Percentiles rank a stretch among this genome's conserved stretches.
Evolutionary conservation across 495 filamentous ascomycete species (phyloP).

Genomic region (Penicillium flavigenum): DNA sequence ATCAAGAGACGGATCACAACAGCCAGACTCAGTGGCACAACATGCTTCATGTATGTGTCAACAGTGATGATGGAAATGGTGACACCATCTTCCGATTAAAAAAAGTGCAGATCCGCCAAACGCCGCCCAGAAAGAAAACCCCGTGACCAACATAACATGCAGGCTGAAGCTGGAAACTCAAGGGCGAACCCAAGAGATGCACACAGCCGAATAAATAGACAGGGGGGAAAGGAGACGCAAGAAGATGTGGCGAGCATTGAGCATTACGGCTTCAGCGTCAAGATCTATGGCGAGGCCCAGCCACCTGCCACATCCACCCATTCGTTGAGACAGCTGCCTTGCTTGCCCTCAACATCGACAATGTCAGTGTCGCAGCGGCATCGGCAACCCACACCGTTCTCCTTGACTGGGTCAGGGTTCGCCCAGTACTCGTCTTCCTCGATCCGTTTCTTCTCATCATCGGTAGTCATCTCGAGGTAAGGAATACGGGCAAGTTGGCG

Average conservation of each 20-base stretch:
- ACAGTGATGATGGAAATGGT: conserved; percentile 43
- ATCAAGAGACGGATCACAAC: conserved; percentile 20
- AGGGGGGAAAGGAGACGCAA: conserved; percentile 34
- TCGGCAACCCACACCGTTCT: conserved; percentile 96
- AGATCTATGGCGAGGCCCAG: conserved; percentile 69
- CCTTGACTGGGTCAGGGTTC: conserved; percentile 75
- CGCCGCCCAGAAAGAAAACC: conserved; percentile 43
- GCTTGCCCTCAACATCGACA: conserved; percentile 94
- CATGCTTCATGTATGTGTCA: conserved; percentile 48
- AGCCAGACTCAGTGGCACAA: conserved; percentile 36
- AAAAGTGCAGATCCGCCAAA: conserved; percentile 48
- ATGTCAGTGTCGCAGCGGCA: conserved; percentile 99
- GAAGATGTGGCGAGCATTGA: conserved; percentile 33
- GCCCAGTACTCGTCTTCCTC: conserved; percentile 99
- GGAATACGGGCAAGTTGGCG: conserved; percentile 80
- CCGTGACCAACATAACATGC: conserved; percentile 39
- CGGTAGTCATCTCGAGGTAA: conserved; percentile 80
- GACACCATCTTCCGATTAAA: conserved; percentile 39
- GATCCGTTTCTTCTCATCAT: conserved; percentile 79
- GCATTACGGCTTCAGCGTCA: conserved; percentile 1
- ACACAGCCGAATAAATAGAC: conserved; percentile 36
- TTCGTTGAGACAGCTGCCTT: conserved; percentile 89
- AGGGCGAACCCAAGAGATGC: conserved; percentile 38
- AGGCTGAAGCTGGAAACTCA: conserved; percentile 41
- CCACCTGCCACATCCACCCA: conserved; percentile 98